Evolutionary conservation across 495 filamentous ascomycete species (phyloP).

Genomic region (Platismatia glauca): DNA sequence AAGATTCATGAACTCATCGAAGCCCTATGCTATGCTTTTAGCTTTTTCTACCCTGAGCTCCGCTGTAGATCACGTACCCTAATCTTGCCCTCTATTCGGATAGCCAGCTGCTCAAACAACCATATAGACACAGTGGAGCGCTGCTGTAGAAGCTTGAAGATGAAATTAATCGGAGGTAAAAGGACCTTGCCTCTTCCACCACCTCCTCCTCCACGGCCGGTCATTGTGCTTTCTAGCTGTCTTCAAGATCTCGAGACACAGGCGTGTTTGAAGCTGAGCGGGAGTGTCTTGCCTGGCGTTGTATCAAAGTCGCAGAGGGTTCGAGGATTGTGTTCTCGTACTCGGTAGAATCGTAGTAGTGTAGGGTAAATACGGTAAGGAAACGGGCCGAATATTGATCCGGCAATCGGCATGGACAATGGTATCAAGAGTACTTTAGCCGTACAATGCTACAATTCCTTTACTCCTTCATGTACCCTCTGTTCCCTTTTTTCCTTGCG

Average conservation of each 20-base stretch:
- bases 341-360: no score
- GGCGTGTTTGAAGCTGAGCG: no score
- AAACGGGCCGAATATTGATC: neutral
- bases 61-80: constrained; percentile 47
- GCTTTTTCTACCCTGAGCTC: neutral
- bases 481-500: neutral
- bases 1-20: constrained; percentile 99
- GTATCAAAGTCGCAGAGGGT: no score
- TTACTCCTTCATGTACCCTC: neutral
- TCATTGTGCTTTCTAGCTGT: constrained; percentile 42
- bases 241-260: neutral
- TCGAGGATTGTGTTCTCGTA: no score
- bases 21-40: constrained; percentile 51
- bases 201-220: constrained; percentile 56
- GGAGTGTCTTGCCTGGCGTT: no score
- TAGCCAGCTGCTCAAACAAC: constrained; percentile 90
- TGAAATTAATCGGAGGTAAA: constrained; percentile 95
- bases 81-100: constrained; percentile 92
- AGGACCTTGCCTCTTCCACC: constrained; percentile 80
- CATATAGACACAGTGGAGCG: constrained; percentile 84
- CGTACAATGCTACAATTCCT: neutral
- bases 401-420: neutral
- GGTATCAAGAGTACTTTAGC: neutral
- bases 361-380: no score
- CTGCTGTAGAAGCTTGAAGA: constrained; percentile 91